These are phyloP conservation scores for Stephania japonica DNA, from an alignment of 164 flowering plant genomes.

Conservation along the genomic window DNA sequence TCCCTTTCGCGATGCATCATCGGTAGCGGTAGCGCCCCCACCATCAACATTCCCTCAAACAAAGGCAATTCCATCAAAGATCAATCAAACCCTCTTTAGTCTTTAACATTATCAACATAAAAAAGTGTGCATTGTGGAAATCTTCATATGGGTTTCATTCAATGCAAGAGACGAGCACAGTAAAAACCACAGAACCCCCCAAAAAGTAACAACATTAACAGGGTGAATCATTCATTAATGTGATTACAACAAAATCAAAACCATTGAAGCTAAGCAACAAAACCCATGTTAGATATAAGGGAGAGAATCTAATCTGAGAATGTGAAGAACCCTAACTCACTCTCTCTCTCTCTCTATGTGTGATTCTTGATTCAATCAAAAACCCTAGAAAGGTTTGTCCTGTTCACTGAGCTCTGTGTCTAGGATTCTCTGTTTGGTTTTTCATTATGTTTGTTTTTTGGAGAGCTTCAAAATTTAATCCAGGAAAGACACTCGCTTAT, in stretches of 20 bases:
- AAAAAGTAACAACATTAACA: no score
- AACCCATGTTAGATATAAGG: no score
- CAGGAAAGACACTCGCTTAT: no score
- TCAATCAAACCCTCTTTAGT: not conserved
- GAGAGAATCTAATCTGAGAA: no score
- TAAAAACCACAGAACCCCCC: not conserved
- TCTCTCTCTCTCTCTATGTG: not conserved
- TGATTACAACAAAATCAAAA: not conserved
- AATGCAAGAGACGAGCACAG: not conserved
- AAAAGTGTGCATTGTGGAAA: not conserved
- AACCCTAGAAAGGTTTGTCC: conserved; percentile 6
- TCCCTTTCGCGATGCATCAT: conserved; percentile 8
- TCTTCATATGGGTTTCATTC: not conserved
- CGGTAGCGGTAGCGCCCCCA: not conserved
- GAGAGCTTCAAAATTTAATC: no score
- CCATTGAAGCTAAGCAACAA: conserved; percentile 3
- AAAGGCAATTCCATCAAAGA: not conserved
- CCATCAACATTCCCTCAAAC: not conserved
- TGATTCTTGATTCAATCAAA: no score
- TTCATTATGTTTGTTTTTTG: no score
- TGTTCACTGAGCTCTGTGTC: not conserved
- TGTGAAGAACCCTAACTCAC: not conserved
- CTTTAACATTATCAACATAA: not conserved
- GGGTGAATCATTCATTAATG: not conserved
- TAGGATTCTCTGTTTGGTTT: not conserved